phyloP scores from a whole-genome alignment of 2,329 filamentous ascomycete species.

The Bipolaris oryzae region DNA sequence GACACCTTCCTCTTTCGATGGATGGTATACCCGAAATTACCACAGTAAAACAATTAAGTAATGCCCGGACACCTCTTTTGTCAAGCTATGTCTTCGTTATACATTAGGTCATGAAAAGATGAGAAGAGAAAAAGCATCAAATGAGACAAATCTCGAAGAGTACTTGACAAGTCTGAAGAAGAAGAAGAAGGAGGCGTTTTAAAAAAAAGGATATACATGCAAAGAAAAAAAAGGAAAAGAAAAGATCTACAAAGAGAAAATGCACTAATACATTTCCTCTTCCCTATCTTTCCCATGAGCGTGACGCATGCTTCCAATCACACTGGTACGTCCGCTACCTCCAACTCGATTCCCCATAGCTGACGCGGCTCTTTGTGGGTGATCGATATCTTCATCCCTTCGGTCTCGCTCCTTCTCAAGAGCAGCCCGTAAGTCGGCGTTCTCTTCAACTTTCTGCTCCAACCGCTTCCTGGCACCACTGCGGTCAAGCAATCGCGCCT shows the following conservation, averaged over 20 bases:
- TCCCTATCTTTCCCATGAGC: conserved; percentile 21
- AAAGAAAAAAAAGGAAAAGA: background rate
- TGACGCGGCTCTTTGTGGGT: conserved; percentile 24
- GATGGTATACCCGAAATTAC: background rate
- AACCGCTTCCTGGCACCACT: conserved; percentile 80
- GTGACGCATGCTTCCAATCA: conserved; percentile 20
- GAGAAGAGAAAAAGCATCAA: conserved; percentile 1
- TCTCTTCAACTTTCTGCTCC: conserved; percentile 75
- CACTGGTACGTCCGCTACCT: conserved; percentile 29
- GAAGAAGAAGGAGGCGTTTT: background rate
- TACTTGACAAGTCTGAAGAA: conserved; percentile 4
- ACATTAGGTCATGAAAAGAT: conserved; percentile 16
- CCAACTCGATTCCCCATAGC: conserved; percentile 26
- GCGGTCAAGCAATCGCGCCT: conserved; percentile 82
- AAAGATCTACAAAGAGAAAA: background rate
- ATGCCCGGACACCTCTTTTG: conserved; percentile 1
- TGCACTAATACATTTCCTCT: conserved; percentile 33
- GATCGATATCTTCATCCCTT: conserved; percentile 28
- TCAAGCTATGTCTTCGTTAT: conserved; percentile 12
- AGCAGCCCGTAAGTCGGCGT: conserved; percentile 70
- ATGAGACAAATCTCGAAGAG: conserved; percentile 1
- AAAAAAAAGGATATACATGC: background rate
- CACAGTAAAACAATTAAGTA: background rate
- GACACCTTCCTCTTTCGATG: background rate
- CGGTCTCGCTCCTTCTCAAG: conserved; percentile 62